These are phyloP conservation scores for Beauveria scarabaeidicola DNA, from an alignment of 2,329 filamentous ascomycete species.

Conservation along the genomic window DNA sequence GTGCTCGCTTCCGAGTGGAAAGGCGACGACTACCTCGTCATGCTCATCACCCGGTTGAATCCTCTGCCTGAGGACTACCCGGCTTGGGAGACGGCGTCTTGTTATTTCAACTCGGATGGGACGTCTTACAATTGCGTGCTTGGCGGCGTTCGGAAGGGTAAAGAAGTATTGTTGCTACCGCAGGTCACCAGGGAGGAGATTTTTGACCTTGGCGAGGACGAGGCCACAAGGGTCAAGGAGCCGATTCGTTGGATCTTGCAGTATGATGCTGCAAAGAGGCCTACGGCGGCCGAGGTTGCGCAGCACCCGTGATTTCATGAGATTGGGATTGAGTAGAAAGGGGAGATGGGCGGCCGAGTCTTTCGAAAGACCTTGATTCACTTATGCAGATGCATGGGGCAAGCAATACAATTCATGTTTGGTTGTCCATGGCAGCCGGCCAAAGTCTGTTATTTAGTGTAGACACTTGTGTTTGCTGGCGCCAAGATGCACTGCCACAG, in stretches of 20 bases:
- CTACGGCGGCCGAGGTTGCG: constrained; percentile 20
- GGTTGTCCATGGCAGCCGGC: too few relatives aligned
- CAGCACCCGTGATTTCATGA: not conserved
- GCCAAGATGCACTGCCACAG: not conserved
- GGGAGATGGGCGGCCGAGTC: too few relatives aligned
- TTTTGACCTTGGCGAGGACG: constrained; percentile 19
- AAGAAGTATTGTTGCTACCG: constrained; percentile 18
- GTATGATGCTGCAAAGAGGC: constrained; percentile 23
- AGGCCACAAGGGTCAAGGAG: constrained; percentile 18
- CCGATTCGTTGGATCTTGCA: constrained; percentile 23
- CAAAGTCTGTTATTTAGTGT: too few relatives aligned
- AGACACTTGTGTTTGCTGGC: too few relatives aligned
- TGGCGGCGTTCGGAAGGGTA: constrained; percentile 16
- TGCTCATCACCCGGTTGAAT: constrained; percentile 17
- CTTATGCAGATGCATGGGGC: not conserved
- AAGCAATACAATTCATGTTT: too few relatives aligned
- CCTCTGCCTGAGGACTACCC: constrained; percentile 16
- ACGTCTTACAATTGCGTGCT: constrained; percentile 20
- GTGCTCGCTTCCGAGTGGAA: constrained; percentile 14
- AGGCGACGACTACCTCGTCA: constrained; percentile 17
- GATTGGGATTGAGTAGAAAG: not conserved
- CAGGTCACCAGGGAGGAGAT: constrained; percentile 19
- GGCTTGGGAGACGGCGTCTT: constrained; percentile 19
- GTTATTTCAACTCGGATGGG: constrained; percentile 20
- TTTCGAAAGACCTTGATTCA: too few relatives aligned